These are phyloP conservation scores for Paecilomyces sp. DNA, from an alignment of 2,329 filamentous ascomycete genomes.

Conservation along the genomic window DNA sequence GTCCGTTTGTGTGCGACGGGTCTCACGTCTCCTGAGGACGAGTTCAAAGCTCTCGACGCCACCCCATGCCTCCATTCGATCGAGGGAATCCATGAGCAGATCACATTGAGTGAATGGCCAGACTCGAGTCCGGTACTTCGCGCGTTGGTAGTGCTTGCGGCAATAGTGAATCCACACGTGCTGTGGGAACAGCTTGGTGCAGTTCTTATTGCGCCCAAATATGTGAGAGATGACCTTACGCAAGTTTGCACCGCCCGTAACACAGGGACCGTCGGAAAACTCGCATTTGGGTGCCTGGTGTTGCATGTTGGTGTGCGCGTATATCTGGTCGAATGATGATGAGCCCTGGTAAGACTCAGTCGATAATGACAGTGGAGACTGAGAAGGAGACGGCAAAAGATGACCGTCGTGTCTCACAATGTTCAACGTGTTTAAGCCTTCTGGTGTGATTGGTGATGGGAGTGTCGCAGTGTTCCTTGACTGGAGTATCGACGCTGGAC, in stretches of 20 bases:
- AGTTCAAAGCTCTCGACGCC: conserved; percentile 56
- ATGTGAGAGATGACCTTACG: conserved; percentile 75
- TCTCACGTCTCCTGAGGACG: conserved; percentile 57
- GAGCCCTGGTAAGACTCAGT: neutral
- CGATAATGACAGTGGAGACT: neutral
- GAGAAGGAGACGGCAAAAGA: neutral
- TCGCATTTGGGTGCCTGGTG: conserved; percentile 7
- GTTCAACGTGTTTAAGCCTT: neutral
- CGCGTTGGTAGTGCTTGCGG: conserved; percentile 75
- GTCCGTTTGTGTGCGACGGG: conserved; percentile 2
- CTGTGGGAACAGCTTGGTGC: conserved; percentile 62
- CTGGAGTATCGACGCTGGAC: neutral
- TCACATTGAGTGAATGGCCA: conserved; percentile 57
- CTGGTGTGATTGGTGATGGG: neutral
- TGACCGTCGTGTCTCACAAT: neutral
- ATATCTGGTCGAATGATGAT: neutral
- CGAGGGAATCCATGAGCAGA: conserved; percentile 56
- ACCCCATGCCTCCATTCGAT: conserved; percentile 57
- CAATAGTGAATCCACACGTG: conserved; percentile 70
- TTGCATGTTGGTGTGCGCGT: neutral
- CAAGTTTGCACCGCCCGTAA: conserved; percentile 38
- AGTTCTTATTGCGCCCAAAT: conserved; percentile 75
- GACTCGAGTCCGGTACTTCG: conserved; percentile 57
- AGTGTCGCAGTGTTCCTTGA: neutral
- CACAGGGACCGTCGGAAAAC: conserved; percentile 13